phyloP scores from a whole-genome alignment of 2,329 filamentous ascomycete genomes.

The Penicillium italicum region DNA sequence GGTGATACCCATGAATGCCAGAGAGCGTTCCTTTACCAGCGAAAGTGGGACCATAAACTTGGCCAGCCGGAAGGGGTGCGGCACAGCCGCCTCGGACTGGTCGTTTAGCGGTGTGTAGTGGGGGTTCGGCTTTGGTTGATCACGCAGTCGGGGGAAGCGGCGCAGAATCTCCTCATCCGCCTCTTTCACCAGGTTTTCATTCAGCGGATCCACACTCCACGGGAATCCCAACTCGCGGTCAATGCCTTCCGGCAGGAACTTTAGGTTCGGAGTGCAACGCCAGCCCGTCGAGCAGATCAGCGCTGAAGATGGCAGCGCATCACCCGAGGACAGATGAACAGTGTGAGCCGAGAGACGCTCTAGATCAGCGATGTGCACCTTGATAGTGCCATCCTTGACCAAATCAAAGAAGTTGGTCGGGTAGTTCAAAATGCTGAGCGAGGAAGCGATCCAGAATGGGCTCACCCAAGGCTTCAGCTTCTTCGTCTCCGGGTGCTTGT shows the following conservation, averaged over 20 bases:
- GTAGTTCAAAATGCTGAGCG: constrained; percentile 61
- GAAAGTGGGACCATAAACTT: constrained; percentile 48
- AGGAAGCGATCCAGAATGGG: constrained; percentile 54
- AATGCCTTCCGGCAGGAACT: constrained; percentile 46
- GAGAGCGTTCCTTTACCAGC: constrained; percentile 40
- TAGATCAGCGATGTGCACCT: constrained; percentile 56
- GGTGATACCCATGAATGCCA: constrained; percentile 50
- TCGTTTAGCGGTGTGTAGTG: constrained; percentile 30
- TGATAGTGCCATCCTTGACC: constrained; percentile 52
- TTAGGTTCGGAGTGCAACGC: constrained; percentile 48
- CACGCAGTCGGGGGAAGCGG: constrained; percentile 49
- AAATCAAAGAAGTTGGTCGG: constrained; percentile 55
- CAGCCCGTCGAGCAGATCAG: constrained; percentile 58
- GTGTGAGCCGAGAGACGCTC: constrained; percentile 44
- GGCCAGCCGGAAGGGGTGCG: constrained; percentile 47
- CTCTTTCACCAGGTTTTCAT: constrained; percentile 35
- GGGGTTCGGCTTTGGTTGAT: constrained; percentile 38
- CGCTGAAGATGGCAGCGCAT: constrained; percentile 46
- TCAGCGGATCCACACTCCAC: constrained; percentile 32
- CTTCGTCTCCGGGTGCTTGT: constrained; percentile 43
- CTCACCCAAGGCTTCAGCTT: constrained; percentile 48
- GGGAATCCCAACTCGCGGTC: constrained; percentile 50
- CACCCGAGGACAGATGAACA: constrained; percentile 50
- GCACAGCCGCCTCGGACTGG: constrained; percentile 37
- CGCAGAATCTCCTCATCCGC: constrained; percentile 52